A percentile compares a stretch with the other conserved stretches of the same genome.
Evolutionary conservation across 306 rosid species (phyloP).

Genomic region (Comarum palustre): DNA sequence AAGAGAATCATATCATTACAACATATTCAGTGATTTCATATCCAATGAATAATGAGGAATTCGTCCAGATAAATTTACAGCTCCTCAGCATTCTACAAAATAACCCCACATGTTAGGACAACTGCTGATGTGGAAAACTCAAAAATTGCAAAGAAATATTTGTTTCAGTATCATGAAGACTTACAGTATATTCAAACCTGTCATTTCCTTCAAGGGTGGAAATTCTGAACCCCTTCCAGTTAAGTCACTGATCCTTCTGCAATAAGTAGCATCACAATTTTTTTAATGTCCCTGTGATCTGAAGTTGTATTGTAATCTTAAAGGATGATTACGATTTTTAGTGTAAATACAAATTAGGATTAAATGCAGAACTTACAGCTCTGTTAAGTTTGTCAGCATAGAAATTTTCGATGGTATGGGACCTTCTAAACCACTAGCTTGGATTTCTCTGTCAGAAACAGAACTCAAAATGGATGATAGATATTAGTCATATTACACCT

Average conservation of each 20-base stretch:
- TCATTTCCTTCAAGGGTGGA: constrained; percentile 7
- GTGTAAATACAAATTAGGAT: not conserved
- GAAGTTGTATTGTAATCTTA: not conserved
- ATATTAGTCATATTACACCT: not conserved
- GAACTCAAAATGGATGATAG: not conserved
- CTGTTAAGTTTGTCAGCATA: constrained; percentile 6
- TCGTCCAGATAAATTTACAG: constrained; percentile 21
- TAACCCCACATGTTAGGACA: not conserved
- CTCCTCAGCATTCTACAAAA: constrained; percentile 28
- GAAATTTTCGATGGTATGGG: constrained; percentile 31
- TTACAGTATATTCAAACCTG: not conserved
- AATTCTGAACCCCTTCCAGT: constrained; percentile 20
- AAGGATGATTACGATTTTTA: not conserved
- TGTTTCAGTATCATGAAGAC: constrained; percentile 5
- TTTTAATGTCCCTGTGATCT: not conserved
- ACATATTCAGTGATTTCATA: not conserved
- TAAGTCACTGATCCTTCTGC: constrained; percentile 36
- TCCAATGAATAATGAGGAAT: not conserved
- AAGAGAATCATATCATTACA: constrained; percentile 9
- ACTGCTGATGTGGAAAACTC: not conserved
- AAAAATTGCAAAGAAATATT: not conserved
- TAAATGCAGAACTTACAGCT: constrained; percentile 25
- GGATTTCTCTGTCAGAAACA: constrained; percentile 27
- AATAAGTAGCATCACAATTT: not conserved
- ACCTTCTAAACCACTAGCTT: constrained; percentile 26